Percentiles rank a stretch among this genome's conserved stretches.
Conservation (phyloP, 148 eudicot genomes). For the Limonium bicolor region DNA sequence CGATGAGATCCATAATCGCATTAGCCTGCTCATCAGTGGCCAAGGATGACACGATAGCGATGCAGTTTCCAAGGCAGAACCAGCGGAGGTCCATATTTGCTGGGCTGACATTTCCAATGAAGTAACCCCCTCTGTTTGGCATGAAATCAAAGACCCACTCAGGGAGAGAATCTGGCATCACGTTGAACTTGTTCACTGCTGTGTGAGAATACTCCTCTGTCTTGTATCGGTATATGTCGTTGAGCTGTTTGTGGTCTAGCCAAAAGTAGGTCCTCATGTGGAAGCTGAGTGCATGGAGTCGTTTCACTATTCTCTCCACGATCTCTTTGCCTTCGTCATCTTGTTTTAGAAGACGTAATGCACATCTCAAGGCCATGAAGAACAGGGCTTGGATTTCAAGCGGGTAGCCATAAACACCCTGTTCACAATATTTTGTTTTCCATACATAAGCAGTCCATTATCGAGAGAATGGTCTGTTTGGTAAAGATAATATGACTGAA, state of each 20-base stretch:
- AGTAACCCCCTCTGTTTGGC: conserved; percentile 77
- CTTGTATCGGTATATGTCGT: conserved; percentile 73
- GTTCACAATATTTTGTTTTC: conserved; percentile 6
- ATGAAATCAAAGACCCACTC: conserved; percentile 94
- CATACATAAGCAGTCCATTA: background rate
- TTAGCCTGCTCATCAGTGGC: conserved; percentile 71
- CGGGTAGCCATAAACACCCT: conserved; percentile 97
- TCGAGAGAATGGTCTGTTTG: too few species aligned
- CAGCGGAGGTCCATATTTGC: conserved; percentile 87
- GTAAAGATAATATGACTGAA: too few species aligned
- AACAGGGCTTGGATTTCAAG: conserved; percentile 96
- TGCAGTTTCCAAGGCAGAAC: conserved; percentile 88
- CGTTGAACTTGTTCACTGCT: conserved; percentile 74
- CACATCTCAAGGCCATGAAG: conserved; percentile 88
- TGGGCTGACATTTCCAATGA: conserved; percentile 79
- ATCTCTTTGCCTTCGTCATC: conserved; percentile 71
- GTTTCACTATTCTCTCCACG: conserved; percentile 55
- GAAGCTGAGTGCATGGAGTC: conserved; percentile 72
- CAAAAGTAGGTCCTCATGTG: conserved; percentile 88
- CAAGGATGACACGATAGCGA: conserved; percentile 74
- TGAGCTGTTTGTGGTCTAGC: conserved; percentile 74
- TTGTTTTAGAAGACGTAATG: conserved; percentile 52
- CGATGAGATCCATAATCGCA: conserved; percentile 93
- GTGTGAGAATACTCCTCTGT: conserved; percentile 89
- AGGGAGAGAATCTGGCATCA: conserved; percentile 94